A percentile compares a stretch with the other conserved stretches of the same genome.
These are phyloP conservation scores for Gaertneriomyces semiglobifer DNA, from an alignment of 192 early-diverging fungal genomes.

Conservation along the genomic window DNA sequence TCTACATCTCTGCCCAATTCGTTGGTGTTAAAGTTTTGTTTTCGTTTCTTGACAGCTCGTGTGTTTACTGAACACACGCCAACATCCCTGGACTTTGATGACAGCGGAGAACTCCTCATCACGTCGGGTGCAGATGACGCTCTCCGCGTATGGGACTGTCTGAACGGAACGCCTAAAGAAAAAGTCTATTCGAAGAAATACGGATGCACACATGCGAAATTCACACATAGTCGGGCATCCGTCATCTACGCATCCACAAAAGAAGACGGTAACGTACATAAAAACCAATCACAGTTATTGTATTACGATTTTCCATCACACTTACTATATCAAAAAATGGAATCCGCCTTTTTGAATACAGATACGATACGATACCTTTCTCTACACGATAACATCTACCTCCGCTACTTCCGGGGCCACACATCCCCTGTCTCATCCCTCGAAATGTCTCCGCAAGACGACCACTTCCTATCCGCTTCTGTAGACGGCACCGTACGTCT, in stretches of 20 bases:
- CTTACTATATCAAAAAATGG: neutral
- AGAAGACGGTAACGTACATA: constrained; percentile 63
- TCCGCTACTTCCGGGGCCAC: constrained; percentile 91
- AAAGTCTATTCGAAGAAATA: constrained; percentile 92
- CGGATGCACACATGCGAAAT: constrained; percentile 82
- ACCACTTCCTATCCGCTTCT: constrained; percentile 77
- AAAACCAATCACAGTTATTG: neutral
- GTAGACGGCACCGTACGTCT: constrained; percentile 73
- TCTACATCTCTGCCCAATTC: neutral
- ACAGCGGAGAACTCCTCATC: constrained; percentile 69
- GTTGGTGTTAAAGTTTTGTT: neutral
- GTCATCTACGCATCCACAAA: constrained; percentile 94
- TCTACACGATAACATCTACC: constrained; percentile 89
- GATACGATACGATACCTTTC: constrained; percentile 92
- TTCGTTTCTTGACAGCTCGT: constrained; percentile 50
- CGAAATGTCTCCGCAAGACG: constrained; percentile 80
- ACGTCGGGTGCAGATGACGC: constrained; percentile 84
- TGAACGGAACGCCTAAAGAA: constrained; percentile 69
- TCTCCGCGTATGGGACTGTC: constrained; percentile 79
- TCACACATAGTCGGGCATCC: constrained; percentile 75
- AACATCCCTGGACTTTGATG: constrained; percentile 81
- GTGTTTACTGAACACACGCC: constrained; percentile 73
- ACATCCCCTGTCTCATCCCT: constrained; percentile 69
- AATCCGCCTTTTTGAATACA: constrained; percentile 17
- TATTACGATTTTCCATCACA: neutral